These are phyloP conservation scores for Shiraia sp. DNA, from an alignment of 2,329 filamentous ascomycete species.

Conservation along the genomic window DNA sequence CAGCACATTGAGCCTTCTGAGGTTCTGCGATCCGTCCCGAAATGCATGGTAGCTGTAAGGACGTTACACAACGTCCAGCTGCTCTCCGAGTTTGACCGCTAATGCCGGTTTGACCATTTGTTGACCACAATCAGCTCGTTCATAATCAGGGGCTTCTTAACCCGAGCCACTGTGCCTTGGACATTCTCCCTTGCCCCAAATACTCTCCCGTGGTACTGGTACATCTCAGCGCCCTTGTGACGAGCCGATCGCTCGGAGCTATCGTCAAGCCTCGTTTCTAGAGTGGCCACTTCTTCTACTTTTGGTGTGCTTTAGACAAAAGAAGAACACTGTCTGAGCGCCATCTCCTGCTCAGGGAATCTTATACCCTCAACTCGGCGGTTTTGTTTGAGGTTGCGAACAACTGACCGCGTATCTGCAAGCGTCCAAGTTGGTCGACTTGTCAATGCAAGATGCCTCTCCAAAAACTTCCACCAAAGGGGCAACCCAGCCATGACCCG, in stretches of 20 bases:
- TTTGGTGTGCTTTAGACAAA: not conserved
- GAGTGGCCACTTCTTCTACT: conserved; percentile 1
- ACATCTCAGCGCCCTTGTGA: conserved; percentile 6
- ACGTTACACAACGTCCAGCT: conserved; percentile 25
- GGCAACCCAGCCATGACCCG: conserved; percentile 4
- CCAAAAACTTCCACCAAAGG: conserved; percentile 18
- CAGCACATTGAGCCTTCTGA: conserved; percentile 10
- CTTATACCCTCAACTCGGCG: not conserved
- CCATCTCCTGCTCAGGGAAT: not conserved
- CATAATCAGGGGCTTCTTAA: conserved; percentile 16
- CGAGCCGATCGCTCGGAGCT: conserved; percentile 1
- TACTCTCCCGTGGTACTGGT: conserved; percentile 16
- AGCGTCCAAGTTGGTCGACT: not conserved
- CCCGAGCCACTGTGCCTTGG: conserved; percentile 15
- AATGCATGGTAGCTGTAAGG: conserved; percentile 16
- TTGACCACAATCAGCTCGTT: conserved; percentile 15
- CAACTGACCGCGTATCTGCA: too few relatives aligned
- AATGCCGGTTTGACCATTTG: conserved; percentile 11
- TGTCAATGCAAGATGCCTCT: conserved; percentile 17
- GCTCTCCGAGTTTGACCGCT: conserved; percentile 14
- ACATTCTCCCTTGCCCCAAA: conserved; percentile 13
- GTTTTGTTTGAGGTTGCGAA: not conserved
- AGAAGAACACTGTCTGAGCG: not conserved
- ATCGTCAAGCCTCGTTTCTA: not conserved
- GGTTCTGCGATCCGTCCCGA: conserved; percentile 12